Evolutionary conservation across 1,284 basidiomycete genomes (phyloP), one percentile per base, ranked within the genome.

Genomic region (Malassezia sympodialis): DNA sequence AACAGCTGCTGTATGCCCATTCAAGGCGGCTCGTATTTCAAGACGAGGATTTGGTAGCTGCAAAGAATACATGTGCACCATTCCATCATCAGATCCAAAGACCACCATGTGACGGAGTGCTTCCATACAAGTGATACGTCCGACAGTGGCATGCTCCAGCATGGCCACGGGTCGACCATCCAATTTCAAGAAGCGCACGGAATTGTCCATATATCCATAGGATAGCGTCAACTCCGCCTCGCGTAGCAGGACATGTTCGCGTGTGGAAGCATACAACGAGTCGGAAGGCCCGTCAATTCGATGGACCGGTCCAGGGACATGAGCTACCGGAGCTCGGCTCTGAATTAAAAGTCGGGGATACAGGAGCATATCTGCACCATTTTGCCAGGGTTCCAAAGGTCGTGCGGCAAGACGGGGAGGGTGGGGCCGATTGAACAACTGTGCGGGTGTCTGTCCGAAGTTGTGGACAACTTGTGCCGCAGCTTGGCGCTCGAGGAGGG

Each of bases 401-500:
- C 2, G 3, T 24, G 23, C 8, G 15, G 28, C 4, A 10, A 27
- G 44, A 23, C 89, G 81, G 39, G 80, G 76, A 0, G 88, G 88
- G 78, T 96, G 91, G 3, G 88, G 82, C 1, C 78, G 70, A n/a
- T 78, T 79, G 76, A 96, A 96, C n/a, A 96, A 80, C 70, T 88
- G 53, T 19, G 53, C 47, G 8, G 55, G 59, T 26, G 66, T 60
- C 32, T 66, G 56, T 7, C 59, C 56, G 41, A 88, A 93, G 63
- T 93, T 94, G 76, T 96, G 90, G 43, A 96, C 94, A 61, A 91
- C 93, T 4, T 90, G 88, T 8, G 91, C 87, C 1, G 88, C 88
- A 0, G 90, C 90, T 66, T 90, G 88, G 35, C 87, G 82, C 76
- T 96, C 88, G 21, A 87, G 78, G 43, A 88, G 83, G 66, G 93